These are phyloP conservation scores for Mallotus japonicus DNA, from an alignment of 441 rosid species.

Conservation along the genomic window DNA sequence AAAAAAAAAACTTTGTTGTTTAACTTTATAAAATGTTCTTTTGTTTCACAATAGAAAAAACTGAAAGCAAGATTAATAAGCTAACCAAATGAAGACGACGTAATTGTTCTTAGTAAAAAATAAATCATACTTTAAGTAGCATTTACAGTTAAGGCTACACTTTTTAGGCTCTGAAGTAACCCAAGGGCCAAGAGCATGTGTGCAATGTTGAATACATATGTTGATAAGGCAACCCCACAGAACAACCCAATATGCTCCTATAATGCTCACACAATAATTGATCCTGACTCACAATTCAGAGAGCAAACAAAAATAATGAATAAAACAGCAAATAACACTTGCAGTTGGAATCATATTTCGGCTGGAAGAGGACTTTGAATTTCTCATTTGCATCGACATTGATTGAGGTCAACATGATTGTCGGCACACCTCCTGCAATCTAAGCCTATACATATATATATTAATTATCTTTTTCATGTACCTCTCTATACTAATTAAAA, in stretches of 20 bases:
- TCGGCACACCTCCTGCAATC: neutral
- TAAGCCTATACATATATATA: too few species aligned
- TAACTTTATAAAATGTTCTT: neutral
- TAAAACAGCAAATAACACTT: neutral
- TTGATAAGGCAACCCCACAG: neutral
- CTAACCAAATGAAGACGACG: neutral
- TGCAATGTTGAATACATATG: neutral
- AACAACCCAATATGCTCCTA: neutral
- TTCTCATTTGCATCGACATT: neutral
- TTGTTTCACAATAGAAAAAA: neutral
- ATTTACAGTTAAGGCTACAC: neutral
- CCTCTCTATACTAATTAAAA: too few species aligned
- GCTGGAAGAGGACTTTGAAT: neutral
- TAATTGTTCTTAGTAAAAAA: neutral
- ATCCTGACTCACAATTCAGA: neutral
- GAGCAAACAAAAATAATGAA: neutral
- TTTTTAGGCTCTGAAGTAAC: neutral
- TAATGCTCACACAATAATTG: neutral
- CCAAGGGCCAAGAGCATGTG: neutral
- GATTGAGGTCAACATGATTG: neutral
- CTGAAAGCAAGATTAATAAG: neutral
- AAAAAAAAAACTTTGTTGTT: neutral
- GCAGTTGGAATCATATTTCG: neutral
- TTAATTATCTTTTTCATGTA: too few species aligned
- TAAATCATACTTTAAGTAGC: neutral